A percentile compares a stretch with the other conserved stretches of the same genome.
Conservation (phyloP, 169 alveolate species). For the Perkinsus chesapeaki region DNA sequence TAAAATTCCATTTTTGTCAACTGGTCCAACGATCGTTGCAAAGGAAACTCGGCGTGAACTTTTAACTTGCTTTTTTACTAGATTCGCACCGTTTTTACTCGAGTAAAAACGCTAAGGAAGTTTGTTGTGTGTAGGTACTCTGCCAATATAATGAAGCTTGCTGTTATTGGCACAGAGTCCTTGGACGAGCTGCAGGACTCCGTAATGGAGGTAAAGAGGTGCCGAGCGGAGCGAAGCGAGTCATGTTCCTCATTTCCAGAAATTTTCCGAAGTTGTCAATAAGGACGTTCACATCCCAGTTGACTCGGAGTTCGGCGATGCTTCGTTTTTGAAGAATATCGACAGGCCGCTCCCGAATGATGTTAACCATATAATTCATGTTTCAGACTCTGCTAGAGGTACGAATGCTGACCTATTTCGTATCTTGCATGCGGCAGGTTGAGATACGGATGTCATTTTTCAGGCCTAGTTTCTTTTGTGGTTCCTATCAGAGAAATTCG, state of each 20-base stretch:
- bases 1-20: too few relatives aligned
- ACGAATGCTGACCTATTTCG: neutral
- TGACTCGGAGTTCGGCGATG: neutral
- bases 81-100: too few relatives aligned
- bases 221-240: neutral
- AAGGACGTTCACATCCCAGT: neutral
- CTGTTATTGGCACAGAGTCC: neutral
- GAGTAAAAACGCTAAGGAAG: too few relatives aligned
- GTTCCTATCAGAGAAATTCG: neutral
- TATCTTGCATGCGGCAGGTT: neutral
- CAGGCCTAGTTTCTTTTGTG: neutral
- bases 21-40: too few relatives aligned
- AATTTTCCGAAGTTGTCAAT: neutral
- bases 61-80: too few relatives aligned
- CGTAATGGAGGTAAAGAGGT: neutral
- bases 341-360: neutral
- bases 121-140: too few relatives aligned
- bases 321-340: neutral
- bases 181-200: neutral
- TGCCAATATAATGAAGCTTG: constrained; percentile 17
- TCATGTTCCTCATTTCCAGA: neutral
- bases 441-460: neutral
- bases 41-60: too few relatives aligned
- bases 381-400: neutral
- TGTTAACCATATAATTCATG: neutral